phyloP scores from a whole-genome alignment of 371 early-diverging fungal genomes.

The Homolaphlyctis polyrhiza region DNA sequence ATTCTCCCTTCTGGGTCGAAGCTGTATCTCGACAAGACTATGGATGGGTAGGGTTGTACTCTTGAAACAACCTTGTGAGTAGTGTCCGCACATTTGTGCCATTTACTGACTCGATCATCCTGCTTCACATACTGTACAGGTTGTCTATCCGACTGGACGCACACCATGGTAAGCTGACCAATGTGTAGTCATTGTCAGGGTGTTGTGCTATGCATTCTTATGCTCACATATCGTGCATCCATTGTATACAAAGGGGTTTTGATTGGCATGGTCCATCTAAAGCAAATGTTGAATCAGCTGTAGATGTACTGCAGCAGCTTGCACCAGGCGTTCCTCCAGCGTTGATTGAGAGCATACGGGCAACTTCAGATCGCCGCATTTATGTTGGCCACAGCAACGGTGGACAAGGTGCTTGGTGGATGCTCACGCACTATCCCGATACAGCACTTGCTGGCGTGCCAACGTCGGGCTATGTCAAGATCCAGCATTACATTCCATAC shows the following conservation, averaged over 20 bases:
- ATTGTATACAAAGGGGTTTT: constrained; percentile 35
- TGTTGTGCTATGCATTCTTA: constrained; percentile 2
- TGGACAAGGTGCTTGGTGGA: constrained; percentile 72
- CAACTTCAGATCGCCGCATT: neutral
- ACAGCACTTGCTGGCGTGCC: constrained; percentile 58
- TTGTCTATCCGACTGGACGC: constrained; percentile 58
- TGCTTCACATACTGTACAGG: constrained; percentile 8
- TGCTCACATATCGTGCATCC: neutral
- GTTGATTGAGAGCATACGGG: neutral
- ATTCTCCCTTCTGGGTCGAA: constrained; percentile 48
- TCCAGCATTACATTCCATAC: constrained; percentile 64
- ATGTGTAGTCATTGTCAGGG: neutral
- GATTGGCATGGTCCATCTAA: constrained; percentile 46
- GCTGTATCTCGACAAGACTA: constrained; percentile 42
- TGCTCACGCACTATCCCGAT: constrained; percentile 63
- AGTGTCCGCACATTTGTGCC: no score
- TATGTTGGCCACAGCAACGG: constrained; percentile 65
- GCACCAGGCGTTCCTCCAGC: constrained; percentile 27
- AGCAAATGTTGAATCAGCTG: constrained; percentile 27
- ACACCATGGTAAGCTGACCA: constrained; percentile 53
- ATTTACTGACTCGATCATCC: no score
- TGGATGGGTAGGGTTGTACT: constrained; percentile 40
- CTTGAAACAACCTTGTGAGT: neutral
- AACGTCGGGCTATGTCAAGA: constrained; percentile 65
- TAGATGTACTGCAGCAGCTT: constrained; percentile 26